Conservation (phyloP, 2,329 filamentous ascomycete genomes). For the Lecanosticta acicola region DNA sequence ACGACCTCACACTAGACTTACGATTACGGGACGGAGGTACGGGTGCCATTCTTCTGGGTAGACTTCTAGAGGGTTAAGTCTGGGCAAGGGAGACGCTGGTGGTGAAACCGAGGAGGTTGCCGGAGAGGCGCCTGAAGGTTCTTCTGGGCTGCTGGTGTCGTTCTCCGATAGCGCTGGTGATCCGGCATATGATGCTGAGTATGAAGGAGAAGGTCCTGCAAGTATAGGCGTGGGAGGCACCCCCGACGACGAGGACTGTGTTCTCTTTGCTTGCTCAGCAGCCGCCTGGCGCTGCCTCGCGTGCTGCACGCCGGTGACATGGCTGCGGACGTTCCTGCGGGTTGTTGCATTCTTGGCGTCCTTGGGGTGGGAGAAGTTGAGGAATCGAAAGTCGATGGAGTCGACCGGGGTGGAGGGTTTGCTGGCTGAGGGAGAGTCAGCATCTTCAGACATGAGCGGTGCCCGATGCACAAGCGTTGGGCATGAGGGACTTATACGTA, state of each 20-base stretch:
- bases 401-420: conserved; percentile 13
- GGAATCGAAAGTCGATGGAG: conserved; percentile 31
- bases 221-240: conserved; percentile 6
- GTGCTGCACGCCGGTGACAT: conserved; percentile 26
- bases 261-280: conserved; percentile 17
- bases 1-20: conserved; percentile 9
- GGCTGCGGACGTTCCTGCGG: conserved; percentile 32
- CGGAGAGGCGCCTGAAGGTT: no score
- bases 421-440: conserved; percentile 21
- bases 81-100: conserved; percentile 13
- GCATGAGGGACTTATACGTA: conserved; percentile 13
- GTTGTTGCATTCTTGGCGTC: conserved; percentile 30
- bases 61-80: conserved; percentile 27
- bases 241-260: conserved; percentile 7
- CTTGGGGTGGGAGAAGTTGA: conserved; percentile 33
- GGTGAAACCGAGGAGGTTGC: conserved; percentile 21
- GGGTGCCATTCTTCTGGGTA: conserved; percentile 37
- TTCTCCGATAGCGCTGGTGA: conserved; percentile 9
- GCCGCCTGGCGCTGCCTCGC: conserved; percentile 15
- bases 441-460: conserved; percentile 11
- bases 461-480: conserved; percentile 8
- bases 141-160: conserved; percentile 24
- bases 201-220: conserved; percentile 1
- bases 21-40: conserved; percentile 31
- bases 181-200: conserved; percentile 9